phyloP scores from a whole-genome alignment of 768 basidiomycete species.

The Xerocomellus amylosporus region DNA sequence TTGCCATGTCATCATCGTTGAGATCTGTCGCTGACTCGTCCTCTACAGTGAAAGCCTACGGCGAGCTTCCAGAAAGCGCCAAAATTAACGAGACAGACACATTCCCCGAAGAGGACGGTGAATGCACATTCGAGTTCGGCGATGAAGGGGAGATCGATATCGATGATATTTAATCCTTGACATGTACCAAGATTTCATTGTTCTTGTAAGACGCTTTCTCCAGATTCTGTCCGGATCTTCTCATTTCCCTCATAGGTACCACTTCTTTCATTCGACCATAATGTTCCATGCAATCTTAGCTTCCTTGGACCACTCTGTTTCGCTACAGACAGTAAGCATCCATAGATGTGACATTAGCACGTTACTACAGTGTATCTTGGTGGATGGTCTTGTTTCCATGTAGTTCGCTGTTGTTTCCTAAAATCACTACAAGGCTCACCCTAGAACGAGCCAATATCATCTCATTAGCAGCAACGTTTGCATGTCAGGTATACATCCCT shows the following conservation, averaged over 20 bases:
- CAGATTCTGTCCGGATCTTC: not conserved
- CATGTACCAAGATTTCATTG: slow-evolving; percentile 7
- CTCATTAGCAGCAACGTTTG: slow-evolving; percentile 51
- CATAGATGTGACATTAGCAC: slow-evolving; percentile 27
- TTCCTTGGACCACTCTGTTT: not conserved
- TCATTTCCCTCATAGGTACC: slow-evolving; percentile 11
- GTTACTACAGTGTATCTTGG: slow-evolving; percentile 14
- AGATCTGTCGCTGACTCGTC: slow-evolving; percentile 9
- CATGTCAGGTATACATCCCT: slow-evolving; percentile 72
- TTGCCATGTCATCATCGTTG: slow-evolving; percentile 11
- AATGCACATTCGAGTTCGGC: slow-evolving; percentile 87
- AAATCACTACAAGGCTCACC: not conserved
- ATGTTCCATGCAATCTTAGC: slow-evolving; percentile 7
- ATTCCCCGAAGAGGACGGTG: slow-evolving; percentile 87
- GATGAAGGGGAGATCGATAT: slow-evolving; percentile 88
- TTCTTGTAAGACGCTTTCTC: slow-evolving; percentile 10
- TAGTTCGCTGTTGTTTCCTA: slow-evolving; percentile 2
- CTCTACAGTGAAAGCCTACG: slow-evolving; percentile 86
- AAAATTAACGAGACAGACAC: slow-evolving; percentile 97
- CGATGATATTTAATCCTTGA: slow-evolving; percentile 69
- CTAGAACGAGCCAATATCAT: slow-evolving; percentile 13
- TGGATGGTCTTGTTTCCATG: slow-evolving; percentile 12
- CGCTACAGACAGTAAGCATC: slow-evolving; percentile 15
- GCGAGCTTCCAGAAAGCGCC: slow-evolving; percentile 93
- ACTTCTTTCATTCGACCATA: slow-evolving; percentile 9